phyloP scores from a whole-genome alignment of 2,329 filamentous ascomycete species.

The Monilinia fructigena region DNA sequence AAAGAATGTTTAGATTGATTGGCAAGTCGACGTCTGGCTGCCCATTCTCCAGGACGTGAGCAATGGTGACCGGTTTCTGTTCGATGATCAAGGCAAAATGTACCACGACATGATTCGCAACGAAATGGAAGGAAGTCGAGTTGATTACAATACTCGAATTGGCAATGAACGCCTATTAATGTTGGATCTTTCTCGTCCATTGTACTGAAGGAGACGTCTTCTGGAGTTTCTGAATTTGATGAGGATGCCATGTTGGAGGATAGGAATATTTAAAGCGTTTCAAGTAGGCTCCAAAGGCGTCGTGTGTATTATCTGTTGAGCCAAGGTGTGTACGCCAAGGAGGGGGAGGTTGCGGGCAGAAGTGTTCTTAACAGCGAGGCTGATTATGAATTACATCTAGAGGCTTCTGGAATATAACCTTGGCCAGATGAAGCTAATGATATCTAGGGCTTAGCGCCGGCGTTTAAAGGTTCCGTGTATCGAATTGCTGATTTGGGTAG shows the following conservation, averaged over 20 bases:
- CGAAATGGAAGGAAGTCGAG: constrained; percentile 95
- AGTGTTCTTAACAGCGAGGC: constrained; percentile 28
- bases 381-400: constrained; percentile 28
- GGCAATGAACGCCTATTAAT: constrained; percentile 86
- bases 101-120: constrained; percentile 82
- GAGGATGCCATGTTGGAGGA: constrained; percentile 53
- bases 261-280: constrained; percentile 22
- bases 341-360: constrained; percentile 24
- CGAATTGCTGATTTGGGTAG: too few relatives aligned
- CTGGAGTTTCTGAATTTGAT: constrained; percentile 41
- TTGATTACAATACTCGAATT: constrained; percentile 86
- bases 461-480: background rate
- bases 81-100: constrained; percentile 92
- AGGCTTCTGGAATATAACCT: constrained; percentile 32
- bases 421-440: constrained; percentile 10
- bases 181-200: constrained; percentile 79
- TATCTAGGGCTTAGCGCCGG: constrained; percentile 1
- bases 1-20: constrained; percentile 54
- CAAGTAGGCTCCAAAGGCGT: constrained; percentile 6
- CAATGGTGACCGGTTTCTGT: constrained; percentile 78
- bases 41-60: constrained; percentile 60
- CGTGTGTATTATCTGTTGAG: constrained; percentile 10
- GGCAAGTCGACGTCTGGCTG: constrained; percentile 54
- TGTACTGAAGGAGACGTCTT: constrained; percentile 61
- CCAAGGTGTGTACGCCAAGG: constrained; percentile 27